Evolutionary conservation across 805 yeast genomes (phyloP).

Genomic region (Ascoidea asiatica): DNA sequence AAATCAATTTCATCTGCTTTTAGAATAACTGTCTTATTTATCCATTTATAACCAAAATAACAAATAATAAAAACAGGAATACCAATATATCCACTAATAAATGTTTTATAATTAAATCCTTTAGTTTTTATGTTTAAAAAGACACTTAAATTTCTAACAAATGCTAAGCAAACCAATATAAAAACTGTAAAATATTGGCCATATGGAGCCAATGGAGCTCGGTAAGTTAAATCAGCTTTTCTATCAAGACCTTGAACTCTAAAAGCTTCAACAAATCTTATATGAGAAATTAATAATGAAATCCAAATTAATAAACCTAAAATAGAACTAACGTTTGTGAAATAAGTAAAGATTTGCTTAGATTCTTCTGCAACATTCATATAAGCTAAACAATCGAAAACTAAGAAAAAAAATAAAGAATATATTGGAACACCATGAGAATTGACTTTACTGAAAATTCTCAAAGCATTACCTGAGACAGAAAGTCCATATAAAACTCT

Average conservation of each 20-base stretch:
- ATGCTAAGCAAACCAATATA: slow-evolving; percentile 38
- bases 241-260: slow-evolving; percentile 28
- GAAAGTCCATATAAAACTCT: slow-evolving; percentile 28
- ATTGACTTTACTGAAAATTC: slow-evolving; percentile 25
- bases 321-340: slow-evolving; percentile 31
- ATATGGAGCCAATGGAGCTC: slow-evolving; percentile 19
- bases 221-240: slow-evolving; percentile 40
- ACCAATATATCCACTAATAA: slow-evolving; percentile 70
- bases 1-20: slow-evolving; percentile 24
- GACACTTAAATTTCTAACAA: slow-evolving; percentile 62
- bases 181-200: slow-evolving; percentile 32
- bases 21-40: slow-evolving; percentile 8
- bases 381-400: slow-evolving; percentile 27
- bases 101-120: slow-evolving; percentile 43
- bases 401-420: slow-evolving; percentile 24
- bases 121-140: slow-evolving; percentile 31
- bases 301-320: slow-evolving; percentile 33
- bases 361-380: slow-evolving; percentile 28
- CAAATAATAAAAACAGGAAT: slow-evolving; percentile 29
- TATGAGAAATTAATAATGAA: slow-evolving; percentile 28
- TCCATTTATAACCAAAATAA: slow-evolving; percentile 22
- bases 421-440: slow-evolving; percentile 30
- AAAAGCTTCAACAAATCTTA: slow-evolving; percentile 30
- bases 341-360: slow-evolving; percentile 24
- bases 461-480: slow-evolving; percentile 31